Conservation (phyloP, 2,329 filamentous ascomycete species). For the Penicillium verrucosum region DNA sequence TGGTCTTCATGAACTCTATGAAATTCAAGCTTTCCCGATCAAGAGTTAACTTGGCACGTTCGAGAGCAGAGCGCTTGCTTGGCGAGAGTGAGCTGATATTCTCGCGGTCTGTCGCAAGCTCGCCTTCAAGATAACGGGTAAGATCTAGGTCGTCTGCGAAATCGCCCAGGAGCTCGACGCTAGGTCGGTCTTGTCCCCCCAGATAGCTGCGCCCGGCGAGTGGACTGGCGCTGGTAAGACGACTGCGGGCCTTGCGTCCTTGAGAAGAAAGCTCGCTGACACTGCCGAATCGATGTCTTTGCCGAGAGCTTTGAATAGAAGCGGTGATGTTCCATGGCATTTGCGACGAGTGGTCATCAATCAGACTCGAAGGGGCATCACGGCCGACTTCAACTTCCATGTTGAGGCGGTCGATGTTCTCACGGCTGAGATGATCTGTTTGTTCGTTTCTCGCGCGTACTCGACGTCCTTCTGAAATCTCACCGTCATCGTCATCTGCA, state of each 20-base stretch:
- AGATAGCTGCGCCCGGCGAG: slow-evolving; percentile 52
- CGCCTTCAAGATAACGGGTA: slow-evolving; percentile 33
- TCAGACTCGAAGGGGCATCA: slow-evolving; percentile 62
- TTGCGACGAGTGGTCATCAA: slow-evolving; percentile 63
- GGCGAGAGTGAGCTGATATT: slow-evolving; percentile 44
- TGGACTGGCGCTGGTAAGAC: slow-evolving; percentile 60
- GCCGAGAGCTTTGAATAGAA: slow-evolving; percentile 53
- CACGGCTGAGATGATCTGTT: slow-evolving; percentile 34
- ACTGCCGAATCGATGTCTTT: slow-evolving; percentile 40
- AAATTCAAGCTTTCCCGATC: slow-evolving; percentile 63
- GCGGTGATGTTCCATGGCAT: slow-evolving; percentile 67
- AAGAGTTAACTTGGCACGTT: slow-evolving; percentile 43
- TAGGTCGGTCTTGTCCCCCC: slow-evolving; percentile 26
- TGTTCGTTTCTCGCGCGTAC: slow-evolving; percentile 40
- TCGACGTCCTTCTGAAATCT: slow-evolving; percentile 26
- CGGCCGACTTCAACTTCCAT: slow-evolving; percentile 66
- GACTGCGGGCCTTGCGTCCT: slow-evolving; percentile 37
- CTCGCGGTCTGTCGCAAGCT: slow-evolving; percentile 27
- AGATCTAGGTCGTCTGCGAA: slow-evolving; percentile 30
- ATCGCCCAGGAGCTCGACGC: slow-evolving; percentile 21
- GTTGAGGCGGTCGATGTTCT: slow-evolving; percentile 8
- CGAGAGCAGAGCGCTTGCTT: slow-evolving; percentile 1
- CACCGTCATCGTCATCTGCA: slow-evolving; percentile 22
- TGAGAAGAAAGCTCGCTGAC: slow-evolving; percentile 35
- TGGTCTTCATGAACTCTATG: slow-evolving; percentile 55